Evolutionary conservation across 202 grass and related monocot genomes (phyloP).

Genomic region (Brachypodium distachyon): DNA sequence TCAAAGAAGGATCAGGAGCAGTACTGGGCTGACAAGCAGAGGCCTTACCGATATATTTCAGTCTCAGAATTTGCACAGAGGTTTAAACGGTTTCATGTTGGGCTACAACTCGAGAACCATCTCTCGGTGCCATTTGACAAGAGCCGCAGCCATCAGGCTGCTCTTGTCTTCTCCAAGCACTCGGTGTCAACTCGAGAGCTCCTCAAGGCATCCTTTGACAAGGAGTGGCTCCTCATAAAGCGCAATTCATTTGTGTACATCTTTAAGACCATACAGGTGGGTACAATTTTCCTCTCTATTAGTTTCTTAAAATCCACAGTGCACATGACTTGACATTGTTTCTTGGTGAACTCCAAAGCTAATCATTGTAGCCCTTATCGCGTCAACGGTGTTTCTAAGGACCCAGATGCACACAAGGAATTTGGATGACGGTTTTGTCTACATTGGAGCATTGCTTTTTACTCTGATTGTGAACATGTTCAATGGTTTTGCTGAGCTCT

Average conservation of each 20-base stretch:
- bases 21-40: slow-evolving; percentile 72
- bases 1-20: slow-evolving; percentile 98
- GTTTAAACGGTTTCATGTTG: slow-evolving; percentile 69
- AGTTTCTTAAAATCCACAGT: background rate
- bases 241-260: slow-evolving; percentile 98
- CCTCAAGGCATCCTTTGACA: slow-evolving; percentile 75
- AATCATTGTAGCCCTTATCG: slow-evolving; percentile 59
- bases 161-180: slow-evolving; percentile 72
- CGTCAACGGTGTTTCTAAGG: slow-evolving; percentile 70
- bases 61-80: slow-evolving; percentile 69
- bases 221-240: slow-evolving; percentile 99
- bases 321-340: slow-evolving; percentile 8
- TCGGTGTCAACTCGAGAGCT: slow-evolving; percentile 62
- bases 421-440: slow-evolving; percentile 60
- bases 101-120: slow-evolving; percentile 76
- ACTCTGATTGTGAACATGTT: slow-evolving; percentile 88
- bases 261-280: slow-evolving; percentile 83
- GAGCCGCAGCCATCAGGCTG: slow-evolving; percentile 60
- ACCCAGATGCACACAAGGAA: slow-evolving; percentile 68
- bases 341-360: slow-evolving; percentile 39
- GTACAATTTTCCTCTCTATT: background rate
- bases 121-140: slow-evolving; percentile 79
- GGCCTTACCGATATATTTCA: slow-evolving; percentile 74
- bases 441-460: slow-evolving; percentile 81
- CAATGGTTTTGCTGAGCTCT: slow-evolving; percentile 94